Percentiles rank a stretch among this genome's conserved stretches.
These are phyloP conservation scores for Penicillium sp. DNA, from an alignment of 2,329 filamentous ascomycete genomes.

Conservation along the genomic window DNA sequence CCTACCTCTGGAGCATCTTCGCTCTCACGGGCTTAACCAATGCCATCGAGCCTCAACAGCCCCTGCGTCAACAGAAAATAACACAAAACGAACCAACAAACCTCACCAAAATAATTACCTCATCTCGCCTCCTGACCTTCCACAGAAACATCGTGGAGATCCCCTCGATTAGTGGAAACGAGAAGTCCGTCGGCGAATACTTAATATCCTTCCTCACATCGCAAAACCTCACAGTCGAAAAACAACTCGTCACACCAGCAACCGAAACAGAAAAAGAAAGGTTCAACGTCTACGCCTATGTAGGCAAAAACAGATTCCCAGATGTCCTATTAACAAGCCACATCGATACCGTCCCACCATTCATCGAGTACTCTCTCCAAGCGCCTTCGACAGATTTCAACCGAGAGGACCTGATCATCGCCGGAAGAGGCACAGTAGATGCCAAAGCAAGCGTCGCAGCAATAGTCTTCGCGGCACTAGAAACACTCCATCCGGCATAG, in stretches of 20 bases:
- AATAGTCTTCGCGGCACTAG: constrained; percentile 41
- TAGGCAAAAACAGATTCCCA: constrained; percentile 9
- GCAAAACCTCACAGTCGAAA: constrained; percentile 62
- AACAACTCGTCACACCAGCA: constrained; percentile 41
- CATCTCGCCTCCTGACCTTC: constrained; percentile 62
- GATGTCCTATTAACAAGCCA: constrained; percentile 61
- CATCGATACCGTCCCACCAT: constrained; percentile 67
- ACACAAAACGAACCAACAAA: neutral
- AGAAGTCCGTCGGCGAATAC: constrained; percentile 66
- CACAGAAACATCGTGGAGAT: constrained; percentile 72
- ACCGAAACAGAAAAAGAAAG: constrained; percentile 29
- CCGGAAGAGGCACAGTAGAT: constrained; percentile 45
- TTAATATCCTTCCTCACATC: constrained; percentile 64
- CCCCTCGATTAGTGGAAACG: constrained; percentile 68
- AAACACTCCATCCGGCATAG: constrained; percentile 63
- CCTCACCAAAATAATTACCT: constrained; percentile 36
- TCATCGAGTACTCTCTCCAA: constrained; percentile 50
- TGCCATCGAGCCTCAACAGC: neutral
- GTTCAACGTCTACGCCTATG: constrained; percentile 74
- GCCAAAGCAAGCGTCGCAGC: constrained; percentile 46
- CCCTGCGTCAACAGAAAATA: neutral
- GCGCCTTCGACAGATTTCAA: constrained; percentile 29
- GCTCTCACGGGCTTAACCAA: neutral
- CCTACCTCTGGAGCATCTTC: neutral
- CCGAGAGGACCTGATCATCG: constrained; percentile 37